These are phyloP conservation scores for Pyrus bretschneideri DNA, from an alignment of 306 rosid species.

Conservation along the genomic window DNA sequence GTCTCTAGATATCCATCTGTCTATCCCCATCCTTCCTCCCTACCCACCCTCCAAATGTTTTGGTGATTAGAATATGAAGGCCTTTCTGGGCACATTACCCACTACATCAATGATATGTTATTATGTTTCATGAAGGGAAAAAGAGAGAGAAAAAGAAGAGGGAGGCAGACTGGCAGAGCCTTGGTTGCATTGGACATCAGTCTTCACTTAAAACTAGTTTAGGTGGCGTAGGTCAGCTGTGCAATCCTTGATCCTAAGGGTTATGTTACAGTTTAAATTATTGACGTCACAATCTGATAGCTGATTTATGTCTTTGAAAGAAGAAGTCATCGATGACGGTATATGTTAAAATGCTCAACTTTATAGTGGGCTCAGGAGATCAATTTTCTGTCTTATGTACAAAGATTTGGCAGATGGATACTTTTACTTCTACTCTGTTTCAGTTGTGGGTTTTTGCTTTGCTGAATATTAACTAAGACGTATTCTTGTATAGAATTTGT, in stretches of 20 bases:
- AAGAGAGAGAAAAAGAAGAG: neutral
- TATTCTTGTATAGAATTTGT: neutral
- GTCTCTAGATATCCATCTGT: neutral
- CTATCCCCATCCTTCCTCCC: neutral
- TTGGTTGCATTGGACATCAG: neutral
- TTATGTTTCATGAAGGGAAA: neutral
- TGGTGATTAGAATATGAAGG: neutral
- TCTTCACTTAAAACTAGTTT: neutral
- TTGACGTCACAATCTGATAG: neutral
- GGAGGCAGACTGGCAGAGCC: neutral
- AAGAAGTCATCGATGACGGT: neutral
- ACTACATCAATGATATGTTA: neutral
- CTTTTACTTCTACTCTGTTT: neutral
- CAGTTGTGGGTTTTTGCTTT: neutral
- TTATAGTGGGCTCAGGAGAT: neutral
- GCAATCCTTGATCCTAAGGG: neutral
- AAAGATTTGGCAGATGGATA: neutral
- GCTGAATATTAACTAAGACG: neutral
- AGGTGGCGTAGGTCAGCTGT: neutral
- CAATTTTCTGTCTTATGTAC: neutral
- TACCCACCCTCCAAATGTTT: neutral
- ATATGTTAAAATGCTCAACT: neutral
- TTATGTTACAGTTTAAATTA: neutral
- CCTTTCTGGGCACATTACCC: neutral
- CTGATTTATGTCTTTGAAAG: neutral